A percentile compares a stretch with the other conserved stretches of the same genome.
Conservation (phyloP, 768 basidiomycete species). For the Pulveroboletus ravenelii region DNA sequence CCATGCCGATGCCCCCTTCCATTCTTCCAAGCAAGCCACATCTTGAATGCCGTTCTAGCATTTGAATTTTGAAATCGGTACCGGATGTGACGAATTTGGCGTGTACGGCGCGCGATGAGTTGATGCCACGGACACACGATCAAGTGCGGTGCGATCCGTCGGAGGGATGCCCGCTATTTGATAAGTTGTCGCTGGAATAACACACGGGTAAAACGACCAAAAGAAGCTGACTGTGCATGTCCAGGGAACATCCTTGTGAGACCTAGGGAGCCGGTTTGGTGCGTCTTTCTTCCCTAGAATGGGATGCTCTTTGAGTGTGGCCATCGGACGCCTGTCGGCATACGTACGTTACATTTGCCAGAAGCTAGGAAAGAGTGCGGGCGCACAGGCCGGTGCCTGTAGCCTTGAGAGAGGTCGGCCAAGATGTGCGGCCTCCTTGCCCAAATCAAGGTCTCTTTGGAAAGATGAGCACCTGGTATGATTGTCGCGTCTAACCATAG, state of each 20-base stretch:
- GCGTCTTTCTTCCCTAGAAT: conserved; percentile 4
- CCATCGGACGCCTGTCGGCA: neutral
- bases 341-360: conserved; percentile 10
- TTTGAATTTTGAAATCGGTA: conserved; percentile 5
- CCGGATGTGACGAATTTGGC: conserved; percentile 7
- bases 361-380: conserved; percentile 7
- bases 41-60: conserved; percentile 3
- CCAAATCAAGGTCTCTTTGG: conserved; percentile 2
- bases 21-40: neutral
- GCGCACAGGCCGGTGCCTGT: neutral
- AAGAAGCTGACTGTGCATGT: too few relatives aligned
- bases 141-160: conserved; percentile 1
- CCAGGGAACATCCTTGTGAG: conserved; percentile 10
- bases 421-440: conserved; percentile 1
- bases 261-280: conserved; percentile 5
- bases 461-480: neutral
- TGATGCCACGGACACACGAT: conserved; percentile 10
- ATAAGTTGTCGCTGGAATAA: too few relatives aligned
- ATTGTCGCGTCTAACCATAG: neutral
- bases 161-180: conserved; percentile 7
- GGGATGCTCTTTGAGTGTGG: conserved; percentile 3
- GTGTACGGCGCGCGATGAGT: neutral
- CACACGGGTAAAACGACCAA: neutral
- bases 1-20: neutral
- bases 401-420: conserved; percentile 1